Base-by-base conservation (phyloP, 139 green algal species). In the Coelastrella sp. region DNA sequence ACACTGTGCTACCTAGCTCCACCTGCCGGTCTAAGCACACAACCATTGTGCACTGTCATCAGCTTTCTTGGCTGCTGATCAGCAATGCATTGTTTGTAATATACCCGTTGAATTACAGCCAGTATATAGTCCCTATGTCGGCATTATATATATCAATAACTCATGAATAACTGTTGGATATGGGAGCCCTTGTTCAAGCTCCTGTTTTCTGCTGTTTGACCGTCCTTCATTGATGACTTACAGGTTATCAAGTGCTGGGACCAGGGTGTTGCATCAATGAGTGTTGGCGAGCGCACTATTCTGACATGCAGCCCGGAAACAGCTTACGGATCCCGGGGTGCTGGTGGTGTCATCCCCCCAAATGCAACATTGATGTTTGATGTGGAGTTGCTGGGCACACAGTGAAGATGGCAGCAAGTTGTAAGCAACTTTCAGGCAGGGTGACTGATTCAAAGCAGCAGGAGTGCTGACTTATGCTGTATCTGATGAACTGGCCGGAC, bases 341-440 rank as follows among this genome's bases (percentile, higher is more conserved):
- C 34, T n/a, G 40, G 30, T 0, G 50, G 40, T 23, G 50, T 86
- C 32, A 96, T 96, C 73, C 93, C 93, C 17, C 89, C 89, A 34
- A 89, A 91, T 32, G 79, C 92, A 40, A 95, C 92, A 27, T 86
- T 96, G 7, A 57, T 93, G 30, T 96, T 96, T 76, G 93, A 96
- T 69, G 92, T 96, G 11, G 88, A 96, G 79, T 89, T 96, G 62
- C 85, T 96, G 17, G 87, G 67, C 75, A 89, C 95, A 60, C 93
- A 93, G 32, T 38, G 87, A 81, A 30, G 59, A n/a, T n/a, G n/a
- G n/a, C n/a, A n/a, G n/a, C n/a, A n/a, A n/a, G n/a, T n/a, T n/a
- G n/a, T n/a, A n/a, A n/a, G n/a, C 59, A 67, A 2, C 59, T 57
- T 57, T 57, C 48, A 57, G 17, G 13, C 48, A 57, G 48, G 48